Base-by-base conservation (phyloP, 345 rosid species). In the Ceriops tagal region DNA sequence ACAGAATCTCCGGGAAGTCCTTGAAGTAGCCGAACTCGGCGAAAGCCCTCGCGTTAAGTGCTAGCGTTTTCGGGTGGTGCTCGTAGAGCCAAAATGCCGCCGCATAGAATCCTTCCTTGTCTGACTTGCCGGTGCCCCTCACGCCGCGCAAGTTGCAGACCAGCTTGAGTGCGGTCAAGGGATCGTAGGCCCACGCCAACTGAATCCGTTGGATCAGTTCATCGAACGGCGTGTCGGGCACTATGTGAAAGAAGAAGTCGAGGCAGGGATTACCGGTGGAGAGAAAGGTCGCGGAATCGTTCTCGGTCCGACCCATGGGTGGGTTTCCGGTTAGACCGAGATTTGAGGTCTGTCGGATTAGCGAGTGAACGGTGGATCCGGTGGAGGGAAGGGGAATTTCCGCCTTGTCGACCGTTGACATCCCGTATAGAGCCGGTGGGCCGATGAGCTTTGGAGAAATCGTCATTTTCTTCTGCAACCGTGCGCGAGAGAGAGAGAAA, bases 121-220 rank as follows among this genome's bases (percentile, higher is more conserved):
- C 89, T 0, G 85, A 78, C 61, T 91, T 87, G 6, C 91, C 89
- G 0, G 86, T 83, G 30, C 97, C 89, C 0, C 88, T 86, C 1
- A 91, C 87, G 19, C 95, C 92, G 2, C 91, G 79, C 7, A 91
- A 83, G 68, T 88, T 84, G 56, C 88, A 87, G n/a, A 88, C 70
- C 24, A 87, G 84, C 52, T 86, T 85, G 56, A 85, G 88, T 0
- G 93, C 72, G 35, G 79, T 84, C 53, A 85, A 71, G 28, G 92
- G 78, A 35, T 88, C 34, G 35, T 78, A 79, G 28, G 37, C 57
- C 97, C 95, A 88, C 1, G 95, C 81, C 6, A 47, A 34, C 0
- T 3, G 5, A n/a, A 88, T 81, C 5, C 79, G 59, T 15, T 79
- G 24, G 10, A 51, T 67, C 8, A 87, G 2, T 3, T 78, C 51